Evolutionary conservation across 2,329 filamentous ascomycete species (phyloP).

Genomic region (Penicillium digitatum): DNA sequence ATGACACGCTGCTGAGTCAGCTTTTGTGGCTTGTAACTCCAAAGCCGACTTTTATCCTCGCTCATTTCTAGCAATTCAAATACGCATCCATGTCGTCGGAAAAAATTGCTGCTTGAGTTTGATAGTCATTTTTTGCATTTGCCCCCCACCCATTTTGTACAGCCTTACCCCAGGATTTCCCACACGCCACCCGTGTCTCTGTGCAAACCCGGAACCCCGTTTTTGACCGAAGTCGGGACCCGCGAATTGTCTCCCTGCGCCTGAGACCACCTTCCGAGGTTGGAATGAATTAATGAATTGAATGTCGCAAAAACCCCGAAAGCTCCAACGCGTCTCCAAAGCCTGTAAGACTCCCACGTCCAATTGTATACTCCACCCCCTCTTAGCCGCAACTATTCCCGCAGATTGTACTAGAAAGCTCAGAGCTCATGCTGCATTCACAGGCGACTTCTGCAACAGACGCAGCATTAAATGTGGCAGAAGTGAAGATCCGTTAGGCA

Average conservation of each 20-base stretch:
- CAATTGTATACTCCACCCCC: conserved; percentile 11
- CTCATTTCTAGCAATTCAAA: conserved; percentile 1
- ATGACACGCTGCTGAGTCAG: conserved; percentile 12
- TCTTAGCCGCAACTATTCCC: conserved; percentile 2
- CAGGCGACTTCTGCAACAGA: conserved; percentile 50
- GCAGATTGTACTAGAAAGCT: neutral
- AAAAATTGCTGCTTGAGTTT: neutral
- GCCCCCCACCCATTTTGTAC: conserved; percentile 4
- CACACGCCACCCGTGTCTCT: neutral
- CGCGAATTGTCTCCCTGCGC: conserved; percentile 2
- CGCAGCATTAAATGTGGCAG: conserved; percentile 47
- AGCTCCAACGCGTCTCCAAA: conserved; percentile 27
- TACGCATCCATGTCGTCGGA: conserved; percentile 1
- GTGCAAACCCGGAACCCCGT: conserved; percentile 1
- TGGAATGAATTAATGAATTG: conserved; percentile 17
- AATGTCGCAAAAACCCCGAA: conserved; percentile 28
- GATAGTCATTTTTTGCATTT: neutral
- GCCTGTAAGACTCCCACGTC: conserved; percentile 20
- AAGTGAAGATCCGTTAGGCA: conserved; percentile 32
- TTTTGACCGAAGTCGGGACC: conserved; percentile 2
- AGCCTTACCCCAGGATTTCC: neutral
- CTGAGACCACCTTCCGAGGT: neutral
- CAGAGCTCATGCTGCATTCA: conserved; percentile 8
- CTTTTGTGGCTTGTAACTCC: neutral
- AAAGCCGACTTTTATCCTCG: conserved; percentile 5